Conservation (phyloP, 352 stramenopile species). For the Pythium utonaiense region DNA sequence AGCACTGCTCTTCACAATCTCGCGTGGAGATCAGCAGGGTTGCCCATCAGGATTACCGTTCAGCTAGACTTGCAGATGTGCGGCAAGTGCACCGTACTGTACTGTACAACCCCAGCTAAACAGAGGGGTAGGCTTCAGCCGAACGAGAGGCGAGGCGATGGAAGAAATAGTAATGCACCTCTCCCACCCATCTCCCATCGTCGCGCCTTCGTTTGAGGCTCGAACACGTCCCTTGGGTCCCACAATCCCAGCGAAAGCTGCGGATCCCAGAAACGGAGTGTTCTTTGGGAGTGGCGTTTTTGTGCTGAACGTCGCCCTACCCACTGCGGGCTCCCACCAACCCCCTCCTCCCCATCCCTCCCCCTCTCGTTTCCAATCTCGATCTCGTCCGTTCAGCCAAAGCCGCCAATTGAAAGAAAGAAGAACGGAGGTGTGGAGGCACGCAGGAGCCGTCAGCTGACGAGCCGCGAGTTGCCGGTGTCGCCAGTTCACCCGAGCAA, state of each 20-base stretch:
- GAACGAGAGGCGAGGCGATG: background rate
- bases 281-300: background rate
- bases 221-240: background rate
- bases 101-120: background rate
- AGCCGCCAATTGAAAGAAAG: background rate
- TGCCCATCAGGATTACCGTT: too few relatives aligned
- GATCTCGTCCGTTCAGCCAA: background rate
- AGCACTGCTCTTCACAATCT: too few relatives aligned
- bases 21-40: too few relatives aligned
- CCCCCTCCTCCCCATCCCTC: background rate
- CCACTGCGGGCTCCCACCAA: background rate
- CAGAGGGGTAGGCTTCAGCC: background rate
- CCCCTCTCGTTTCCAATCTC: background rate
- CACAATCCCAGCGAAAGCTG: background rate
- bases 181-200: background rate
- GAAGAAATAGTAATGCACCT: background rate
- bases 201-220: background rate
- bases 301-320: background rate
- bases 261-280: background rate
- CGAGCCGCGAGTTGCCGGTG: constrained; percentile 7
- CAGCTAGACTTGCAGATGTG: too few relatives aligned
- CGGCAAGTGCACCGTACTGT: background rate
- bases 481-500: background rate
- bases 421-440: background rate
- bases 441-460: background rate